Evolutionary conservation across 371 early-diverging fungal genomes (phyloP), one percentile per base, ranked within the genome.

Genomic region (Mucor velutinosus): DNA sequence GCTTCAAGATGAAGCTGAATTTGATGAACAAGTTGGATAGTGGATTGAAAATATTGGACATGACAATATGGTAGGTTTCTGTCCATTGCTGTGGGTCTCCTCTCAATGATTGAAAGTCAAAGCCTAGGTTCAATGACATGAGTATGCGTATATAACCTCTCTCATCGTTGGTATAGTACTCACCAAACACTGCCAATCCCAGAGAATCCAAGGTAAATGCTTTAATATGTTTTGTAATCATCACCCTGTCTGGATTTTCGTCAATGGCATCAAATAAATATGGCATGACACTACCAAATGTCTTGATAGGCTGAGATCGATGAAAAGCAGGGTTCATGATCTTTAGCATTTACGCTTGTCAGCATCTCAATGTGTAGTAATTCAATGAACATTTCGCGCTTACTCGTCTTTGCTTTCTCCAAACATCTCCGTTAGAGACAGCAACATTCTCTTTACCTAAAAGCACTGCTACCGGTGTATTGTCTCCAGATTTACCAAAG

Each of bases 271-370:
- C 35, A 30, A 79, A 73, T 0, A 70, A 45, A 10, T 71, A 61
- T 2, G 55, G 56, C 41, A 74, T 56, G 3, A 77, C 43, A 35
- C 37, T 45, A 7, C 67, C 75, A 64, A 81, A 79, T 11, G 69
- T 56, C 11, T 72, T 65, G 12, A 77, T 70, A 0, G 81, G 81
- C 67, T 71, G 62, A 32, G 75, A 58, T 12, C 77, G 73, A 58
- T 72, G 71, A 37, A 81, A 81, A 2, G 77, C 79, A 27, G 81
- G 81, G 29, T 77, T 79, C 72, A 79, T 77, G 1, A 74, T 64
- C 75, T 73, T 45, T 29, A 1, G 3, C 23, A 27, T 12, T n/a
- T n/a, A 27, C 17, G 15, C 39, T 39, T 21, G 60, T 37, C 25
- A 15, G 12, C 6, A 11, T 39, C 14, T 39, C 15, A 39, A 10